Conservation (phyloP, 2,329 filamentous ascomycete genomes). For the Monilinia aucupariae region DNA sequence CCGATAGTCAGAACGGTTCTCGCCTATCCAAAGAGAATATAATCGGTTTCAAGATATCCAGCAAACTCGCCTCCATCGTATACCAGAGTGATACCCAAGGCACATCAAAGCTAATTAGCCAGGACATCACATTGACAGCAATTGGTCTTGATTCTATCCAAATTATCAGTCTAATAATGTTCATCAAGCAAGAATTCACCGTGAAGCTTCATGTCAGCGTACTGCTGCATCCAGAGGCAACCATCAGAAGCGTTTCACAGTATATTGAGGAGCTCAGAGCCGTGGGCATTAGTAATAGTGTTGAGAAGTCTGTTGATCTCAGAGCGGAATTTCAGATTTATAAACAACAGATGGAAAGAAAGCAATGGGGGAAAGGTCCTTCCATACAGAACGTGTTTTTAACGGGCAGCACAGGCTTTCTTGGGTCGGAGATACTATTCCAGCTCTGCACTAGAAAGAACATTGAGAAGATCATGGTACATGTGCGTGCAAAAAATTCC, state of each 20-base stretch:
- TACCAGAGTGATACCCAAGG: neutral
- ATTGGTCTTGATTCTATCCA: slow-evolving; percentile 16
- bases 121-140: neutral
- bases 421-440: slow-evolving; percentile 39
- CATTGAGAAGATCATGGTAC: slow-evolving; percentile 24
- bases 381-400: slow-evolving; percentile 29
- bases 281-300: neutral
- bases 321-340: slow-evolving; percentile 11
- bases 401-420: slow-evolving; percentile 40
- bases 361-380: neutral
- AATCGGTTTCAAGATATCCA: slow-evolving; percentile 9
- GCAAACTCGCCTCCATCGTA: neutral
- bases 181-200: slow-evolving; percentile 14
- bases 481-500: slow-evolving; percentile 21
- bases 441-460: slow-evolving; percentile 19
- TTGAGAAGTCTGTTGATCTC: slow-evolving; percentile 4
- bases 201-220: slow-evolving; percentile 9
- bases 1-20: neutral
- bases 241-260: slow-evolving; percentile 5
- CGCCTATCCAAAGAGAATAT: neutral
- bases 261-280: slow-evolving; percentile 1
- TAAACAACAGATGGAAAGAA: slow-evolving; percentile 6
- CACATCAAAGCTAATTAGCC: neutral
- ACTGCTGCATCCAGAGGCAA: slow-evolving; percentile 10
- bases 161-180: slow-evolving; percentile 14